Base-by-base conservation (phyloP, 2,329 filamentous ascomycete species). In the Fusarium sp. region DNA sequence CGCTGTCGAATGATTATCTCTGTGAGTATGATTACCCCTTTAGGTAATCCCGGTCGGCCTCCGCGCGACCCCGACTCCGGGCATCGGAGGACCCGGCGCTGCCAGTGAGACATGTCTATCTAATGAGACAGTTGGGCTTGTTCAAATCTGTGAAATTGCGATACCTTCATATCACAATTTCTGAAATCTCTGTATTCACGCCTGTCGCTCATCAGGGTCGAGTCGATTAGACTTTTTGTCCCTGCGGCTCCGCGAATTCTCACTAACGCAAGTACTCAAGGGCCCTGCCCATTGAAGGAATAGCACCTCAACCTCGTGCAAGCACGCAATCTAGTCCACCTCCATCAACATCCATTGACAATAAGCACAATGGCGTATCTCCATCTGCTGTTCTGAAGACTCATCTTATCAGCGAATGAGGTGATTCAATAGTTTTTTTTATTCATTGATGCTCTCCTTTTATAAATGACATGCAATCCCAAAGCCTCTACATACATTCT, bases 251-350 rank as follows among this genome's bases (percentile, higher is more conserved):
- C 39, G 26, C 45, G 38, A 66, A 47, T 50, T 39, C 53, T 33
- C 11, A 36, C 48, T 57, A 41, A 31, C 36, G 35, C 42, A 71
- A 73, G 70, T 62, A 22, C 13, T 12, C 9, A 7, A 39, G 38
- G 20, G 31, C 39, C 41, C 48, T 36, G 38, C 35, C 45, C n/a
- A 50, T 58, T 65, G 26, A 51, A 53, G 44, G 35, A 53, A 41
- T 33, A 51, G 42, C 44, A 58, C 31, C 30, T 44, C 64, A 60
- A 53, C 47, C 61, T 58, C 61, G 62, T 63, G 56, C 54, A 63
- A 77, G 75, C 75, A 77, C 75, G 75, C 75, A 77, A 77, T 77
- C 62, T 36, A 65, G 65, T 75, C 75, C 70, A 77, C 73, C 67
- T 63, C 53, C 36, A 39, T 57, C 26, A 57, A 47, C 54, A 39